A percentile compares a stretch with the other conserved stretches of the same genome.
These are phyloP conservation scores for Coemansia sp. DNA, from an alignment of 192 early-diverging fungal genomes.

Conservation along the genomic window DNA sequence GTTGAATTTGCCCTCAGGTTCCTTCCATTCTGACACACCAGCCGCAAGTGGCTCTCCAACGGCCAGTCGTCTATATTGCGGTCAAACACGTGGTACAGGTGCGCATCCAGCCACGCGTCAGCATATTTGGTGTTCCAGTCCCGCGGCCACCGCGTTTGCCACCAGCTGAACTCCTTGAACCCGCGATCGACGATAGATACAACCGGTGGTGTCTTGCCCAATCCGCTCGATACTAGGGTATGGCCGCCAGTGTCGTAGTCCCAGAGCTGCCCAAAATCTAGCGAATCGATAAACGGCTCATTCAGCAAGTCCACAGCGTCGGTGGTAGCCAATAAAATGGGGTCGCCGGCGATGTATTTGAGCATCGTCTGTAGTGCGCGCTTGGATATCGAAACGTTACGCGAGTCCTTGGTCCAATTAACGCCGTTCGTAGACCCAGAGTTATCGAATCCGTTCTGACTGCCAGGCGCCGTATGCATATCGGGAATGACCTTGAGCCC, in stretches of 20 bases:
- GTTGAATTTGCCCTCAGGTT: slow-evolving; percentile 48
- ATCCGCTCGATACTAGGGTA: slow-evolving; percentile 23
- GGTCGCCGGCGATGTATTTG: slow-evolving; percentile 54
- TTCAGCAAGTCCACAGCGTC: slow-evolving; percentile 50
- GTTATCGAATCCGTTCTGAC: slow-evolving; percentile 62
- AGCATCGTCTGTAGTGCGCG: slow-evolving; percentile 56
- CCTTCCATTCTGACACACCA: slow-evolving; percentile 35
- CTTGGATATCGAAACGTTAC: slow-evolving; percentile 56
- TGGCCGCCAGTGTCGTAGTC: slow-evolving; percentile 50
- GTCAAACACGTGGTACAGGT: slow-evolving; percentile 56
- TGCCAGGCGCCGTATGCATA: slow-evolving; percentile 60
- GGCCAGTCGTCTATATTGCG: slow-evolving; percentile 41
- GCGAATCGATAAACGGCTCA: slow-evolving; percentile 42
- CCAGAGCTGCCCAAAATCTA: slow-evolving; percentile 51
- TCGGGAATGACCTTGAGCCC: slow-evolving; percentile 57
- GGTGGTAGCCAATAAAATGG: slow-evolving; percentile 30
- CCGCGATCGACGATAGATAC: slow-evolving; percentile 48
- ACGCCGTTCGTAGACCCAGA: slow-evolving; percentile 49
- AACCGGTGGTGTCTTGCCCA: slow-evolving; percentile 34
- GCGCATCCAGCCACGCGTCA: slow-evolving; percentile 51
- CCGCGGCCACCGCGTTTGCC: slow-evolving; percentile 45
- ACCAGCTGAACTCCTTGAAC: slow-evolving; percentile 51
- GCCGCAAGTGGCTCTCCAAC: slow-evolving; percentile 35
- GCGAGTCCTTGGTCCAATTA: slow-evolving; percentile 50
- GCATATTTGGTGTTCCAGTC: slow-evolving; percentile 49